phyloP scores from a whole-genome alignment of 1,139 yeast genomes.

The Schizosaccharomyces versatilis region DNA sequence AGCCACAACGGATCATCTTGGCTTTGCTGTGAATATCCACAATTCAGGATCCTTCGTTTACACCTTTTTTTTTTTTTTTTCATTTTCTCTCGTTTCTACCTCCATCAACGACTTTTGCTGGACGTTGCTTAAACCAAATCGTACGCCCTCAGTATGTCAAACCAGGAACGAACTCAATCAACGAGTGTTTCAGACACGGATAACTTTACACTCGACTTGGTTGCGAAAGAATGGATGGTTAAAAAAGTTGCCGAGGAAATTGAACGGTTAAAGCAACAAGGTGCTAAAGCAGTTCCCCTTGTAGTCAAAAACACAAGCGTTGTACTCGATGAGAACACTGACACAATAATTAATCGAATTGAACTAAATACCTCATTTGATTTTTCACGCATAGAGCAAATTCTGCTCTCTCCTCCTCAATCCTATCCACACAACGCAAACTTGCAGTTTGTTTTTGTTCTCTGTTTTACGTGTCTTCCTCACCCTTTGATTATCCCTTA shows the following conservation, averaged over 20 bases:
- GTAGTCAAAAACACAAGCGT: neutral
- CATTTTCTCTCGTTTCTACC: too few relatives aligned
- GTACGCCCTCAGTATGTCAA: too few relatives aligned
- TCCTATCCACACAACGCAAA: neutral
- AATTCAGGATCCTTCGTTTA: too few relatives aligned
- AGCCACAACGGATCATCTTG: too few relatives aligned
- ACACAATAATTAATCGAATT: neutral
- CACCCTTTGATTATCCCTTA: constrained; percentile 1
- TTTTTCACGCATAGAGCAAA: neutral
- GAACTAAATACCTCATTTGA: neutral
- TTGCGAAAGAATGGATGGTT: neutral
- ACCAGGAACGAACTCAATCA: too few relatives aligned
- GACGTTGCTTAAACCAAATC: too few relatives aligned
- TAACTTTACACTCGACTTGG: neutral
- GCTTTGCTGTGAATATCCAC: too few relatives aligned
- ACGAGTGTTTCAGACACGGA: neutral
- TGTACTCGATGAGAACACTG: neutral
- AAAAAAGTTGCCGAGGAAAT: neutral
- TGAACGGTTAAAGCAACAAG: neutral
- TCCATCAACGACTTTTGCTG: too few relatives aligned
- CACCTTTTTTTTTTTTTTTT: too few relatives aligned
- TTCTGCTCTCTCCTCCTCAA: neutral
- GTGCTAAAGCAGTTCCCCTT: neutral
- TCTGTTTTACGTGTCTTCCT: neutral
- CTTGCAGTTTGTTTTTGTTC: neutral